These are phyloP conservation scores for Leccinellum rugosiceps DNA, from an alignment of 768 basidiomycete species.

Conservation along the genomic window DNA sequence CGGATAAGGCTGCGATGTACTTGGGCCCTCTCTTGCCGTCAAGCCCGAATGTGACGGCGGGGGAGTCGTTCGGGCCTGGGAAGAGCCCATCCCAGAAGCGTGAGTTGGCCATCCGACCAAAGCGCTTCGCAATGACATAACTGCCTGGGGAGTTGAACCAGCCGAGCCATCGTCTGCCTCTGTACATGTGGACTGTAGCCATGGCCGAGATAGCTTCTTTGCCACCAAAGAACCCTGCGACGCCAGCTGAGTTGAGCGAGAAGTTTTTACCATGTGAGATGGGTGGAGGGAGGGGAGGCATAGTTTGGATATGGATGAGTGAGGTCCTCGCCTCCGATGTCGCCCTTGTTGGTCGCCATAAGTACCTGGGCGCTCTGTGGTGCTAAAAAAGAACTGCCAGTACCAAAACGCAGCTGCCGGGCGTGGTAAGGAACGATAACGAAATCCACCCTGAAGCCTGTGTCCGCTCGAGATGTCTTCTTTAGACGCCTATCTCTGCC, in stretches of 20 bases:
- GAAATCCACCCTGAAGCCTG: not conserved
- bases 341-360: not conserved
- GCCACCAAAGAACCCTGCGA: conserved; percentile 36
- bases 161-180: conserved; percentile 32
- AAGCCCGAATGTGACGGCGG: conserved; percentile 25
- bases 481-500: not conserved
- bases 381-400: not conserved
- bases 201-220: conserved; percentile 37
- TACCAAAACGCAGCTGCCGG: not conserved
- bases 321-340: not conserved
- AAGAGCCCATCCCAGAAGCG: conserved; percentile 34
- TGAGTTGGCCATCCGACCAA: conserved; percentile 29
- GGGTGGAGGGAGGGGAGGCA: conserved; percentile 14
- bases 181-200: conserved; percentile 30
- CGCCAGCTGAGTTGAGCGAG: conserved; percentile 28
- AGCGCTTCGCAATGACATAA: conserved; percentile 31
- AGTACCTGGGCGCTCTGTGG: too few species aligned
- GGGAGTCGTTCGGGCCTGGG: conserved; percentile 27
- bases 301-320: not conserved
- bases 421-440: too few species aligned
- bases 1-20: conserved; percentile 31
- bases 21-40: conserved; percentile 29
- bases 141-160: conserved; percentile 38
- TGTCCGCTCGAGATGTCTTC: not conserved
- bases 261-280: conserved; percentile 7